These are phyloP conservation scores for Pythium graminicola DNA, from an alignment of 352 stramenopile species.

Conservation along the genomic window DNA sequence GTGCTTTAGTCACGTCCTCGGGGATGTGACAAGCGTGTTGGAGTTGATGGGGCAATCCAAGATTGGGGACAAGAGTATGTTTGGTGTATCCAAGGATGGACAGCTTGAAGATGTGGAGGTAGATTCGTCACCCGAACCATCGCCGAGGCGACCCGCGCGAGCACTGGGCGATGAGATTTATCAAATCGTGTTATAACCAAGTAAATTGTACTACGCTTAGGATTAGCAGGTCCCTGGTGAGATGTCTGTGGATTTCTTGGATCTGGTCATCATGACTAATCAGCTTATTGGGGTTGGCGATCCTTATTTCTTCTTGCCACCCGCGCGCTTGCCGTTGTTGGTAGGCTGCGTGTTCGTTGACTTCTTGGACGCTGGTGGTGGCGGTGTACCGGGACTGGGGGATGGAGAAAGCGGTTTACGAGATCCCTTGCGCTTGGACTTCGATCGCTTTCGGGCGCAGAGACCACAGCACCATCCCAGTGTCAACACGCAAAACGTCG, in stretches of 20 bases:
- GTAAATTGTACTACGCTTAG: too few species aligned
- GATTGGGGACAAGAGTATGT: constrained; percentile 38
- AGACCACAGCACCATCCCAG: constrained; percentile 51
- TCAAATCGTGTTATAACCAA: background rate
- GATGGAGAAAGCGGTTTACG: constrained; percentile 19
- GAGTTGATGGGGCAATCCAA: constrained; percentile 28
- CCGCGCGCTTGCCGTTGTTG: constrained; percentile 11
- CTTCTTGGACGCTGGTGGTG: constrained; percentile 8
- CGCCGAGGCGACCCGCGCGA: too few species aligned
- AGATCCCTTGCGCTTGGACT: constrained; percentile 43
- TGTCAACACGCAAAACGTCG: constrained; percentile 41
- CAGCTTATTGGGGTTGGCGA: too few species aligned
- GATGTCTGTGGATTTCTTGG: background rate
- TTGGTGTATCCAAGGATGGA: constrained; percentile 14
- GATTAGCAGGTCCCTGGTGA: too few species aligned
- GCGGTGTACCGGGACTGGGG: constrained; percentile 5
- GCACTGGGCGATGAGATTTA: too few species aligned
- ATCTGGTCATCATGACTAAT: too few species aligned
- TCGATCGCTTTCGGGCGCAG: constrained; percentile 35
- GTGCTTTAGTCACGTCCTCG: constrained; percentile 29
- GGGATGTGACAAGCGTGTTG: constrained; percentile 26
- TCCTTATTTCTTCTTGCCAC: constrained; percentile 24
- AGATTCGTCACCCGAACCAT: background rate
- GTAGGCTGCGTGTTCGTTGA: background rate
- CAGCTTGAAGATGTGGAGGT: constrained; percentile 6